These are phyloP conservation scores for Fusarium mangiferae DNA, from an alignment of 2,329 filamentous ascomycete species.

Conservation along the genomic window DNA sequence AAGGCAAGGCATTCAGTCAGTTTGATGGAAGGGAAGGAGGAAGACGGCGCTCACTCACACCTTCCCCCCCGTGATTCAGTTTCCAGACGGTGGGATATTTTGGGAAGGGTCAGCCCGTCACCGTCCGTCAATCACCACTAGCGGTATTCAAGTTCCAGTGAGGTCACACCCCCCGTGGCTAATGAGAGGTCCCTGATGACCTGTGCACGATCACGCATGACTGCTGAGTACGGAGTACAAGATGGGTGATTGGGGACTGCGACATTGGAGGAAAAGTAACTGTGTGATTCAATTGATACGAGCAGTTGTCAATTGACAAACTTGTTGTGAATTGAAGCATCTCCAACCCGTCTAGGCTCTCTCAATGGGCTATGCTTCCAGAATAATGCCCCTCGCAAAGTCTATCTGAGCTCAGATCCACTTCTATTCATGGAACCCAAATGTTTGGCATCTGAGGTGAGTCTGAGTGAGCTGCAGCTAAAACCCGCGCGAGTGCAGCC, in stretches of 20 bases:
- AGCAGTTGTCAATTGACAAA: background rate
- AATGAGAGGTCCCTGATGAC: slow-evolving; percentile 36
- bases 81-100: slow-evolving; percentile 40
- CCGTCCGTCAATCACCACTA: background rate
- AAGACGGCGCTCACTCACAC: background rate
- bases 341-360: background rate
- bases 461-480: slow-evolving; percentile 33
- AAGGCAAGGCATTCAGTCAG: slow-evolving; percentile 7
- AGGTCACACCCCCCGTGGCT: slow-evolving; percentile 33
- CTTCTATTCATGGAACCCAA: background rate
- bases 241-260: slow-evolving; percentile 2
- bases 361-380: background rate
- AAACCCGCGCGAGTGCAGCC: slow-evolving; percentile 26
- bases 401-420: slow-evolving; percentile 11
- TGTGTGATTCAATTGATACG: background rate
- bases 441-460: slow-evolving; percentile 13
- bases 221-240: slow-evolving; percentile 11
- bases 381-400: slow-evolving; percentile 1
- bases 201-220: slow-evolving; percentile 33
- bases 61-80: slow-evolving; percentile 21
- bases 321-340: background rate
- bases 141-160: background rate
- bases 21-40: slow-evolving; percentile 10
- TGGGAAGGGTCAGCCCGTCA: slow-evolving; percentile 38
- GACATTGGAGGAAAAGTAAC: background rate